Base-by-base conservation (phyloP, 1,139 yeast genomes). In the Debaryomycetaceae sp. region DNA sequence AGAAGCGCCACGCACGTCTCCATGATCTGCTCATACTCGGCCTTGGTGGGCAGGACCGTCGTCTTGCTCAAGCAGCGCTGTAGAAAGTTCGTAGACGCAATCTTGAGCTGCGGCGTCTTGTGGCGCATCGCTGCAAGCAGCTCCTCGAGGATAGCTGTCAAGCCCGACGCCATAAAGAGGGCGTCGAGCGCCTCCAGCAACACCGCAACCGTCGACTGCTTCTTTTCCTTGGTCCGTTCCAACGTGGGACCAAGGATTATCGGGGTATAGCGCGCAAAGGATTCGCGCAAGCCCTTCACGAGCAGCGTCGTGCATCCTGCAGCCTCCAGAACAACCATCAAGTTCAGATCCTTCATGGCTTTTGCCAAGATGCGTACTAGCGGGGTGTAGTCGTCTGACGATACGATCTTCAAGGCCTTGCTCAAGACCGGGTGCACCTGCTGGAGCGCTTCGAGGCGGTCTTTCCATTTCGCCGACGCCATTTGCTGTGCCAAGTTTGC, bases 141-240 rank as follows among this genome's bases (percentile, higher is more conserved):
- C 3, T 77, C 79, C 13, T 75, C 82, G 25, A 82, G 52, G 12
- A 85, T 56, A 29, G 75, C 86, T 14, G 64, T 53, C 23, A 74
- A 59, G 1, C 74, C 60, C 4, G 79, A 60, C 28, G 55, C 46
- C 16, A 36, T 33, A 43, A 76, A 81, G 6, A 81, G 62, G 0
- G 82, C 70, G 50, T 78, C 83, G 33, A 86, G 59, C 1, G 90
- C 78, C 26, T 52, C 56, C 15, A 64, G 61, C 19, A 90, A 59
- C 1, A 93, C 80, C 21, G 76, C 85, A 2, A 82, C 62, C 1
- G 85, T 92, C 3, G 78, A 59, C 11, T 73, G 77, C 45, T 90
- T 90, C 58, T 82, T 85, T 50, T 90, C 98, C 47, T 86, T 87
- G 11, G 85, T 73, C 42, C 96, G 68, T 39, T 86, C 96, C 26